Percentiles rank a stretch among this genome's conserved stretches.
phyloP scores from a whole-genome alignment of 495 filamentous ascomycete species.

The Penicillium alfredii region DNA sequence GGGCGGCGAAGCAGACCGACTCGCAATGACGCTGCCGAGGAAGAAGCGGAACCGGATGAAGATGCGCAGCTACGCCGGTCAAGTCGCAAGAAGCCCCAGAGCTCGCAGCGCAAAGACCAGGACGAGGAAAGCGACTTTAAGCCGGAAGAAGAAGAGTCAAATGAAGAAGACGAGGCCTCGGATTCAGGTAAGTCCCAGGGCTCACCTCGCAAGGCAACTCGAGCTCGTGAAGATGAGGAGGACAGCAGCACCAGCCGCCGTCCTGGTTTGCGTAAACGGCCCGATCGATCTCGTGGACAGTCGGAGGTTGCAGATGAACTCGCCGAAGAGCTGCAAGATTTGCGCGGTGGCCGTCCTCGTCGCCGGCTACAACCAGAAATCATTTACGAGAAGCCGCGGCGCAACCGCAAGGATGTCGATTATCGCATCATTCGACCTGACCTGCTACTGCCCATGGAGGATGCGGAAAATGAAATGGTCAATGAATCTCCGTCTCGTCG shows the following conservation, averaged over 20 bases:
- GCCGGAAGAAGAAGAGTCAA: conserved; percentile 56
- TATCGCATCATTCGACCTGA: conserved; percentile 76
- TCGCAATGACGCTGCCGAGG: conserved; percentile 32
- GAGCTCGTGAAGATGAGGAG: conserved; percentile 40
- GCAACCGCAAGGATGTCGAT: conserved; percentile 56
- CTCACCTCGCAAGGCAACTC: conserved; percentile 40
- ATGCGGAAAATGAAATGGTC: conserved; percentile 53
- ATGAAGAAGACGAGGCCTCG: conserved; percentile 63
- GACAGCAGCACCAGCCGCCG: conserved; percentile 46
- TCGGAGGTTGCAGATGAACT: conserved; percentile 67
- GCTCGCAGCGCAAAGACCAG: conserved; percentile 47
- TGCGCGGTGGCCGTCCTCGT: conserved; percentile 50
- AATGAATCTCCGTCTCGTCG: conserved; percentile 63
- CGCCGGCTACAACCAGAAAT: conserved; percentile 50
- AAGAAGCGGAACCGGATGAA: conserved; percentile 27
- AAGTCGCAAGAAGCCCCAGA: conserved; percentile 44
- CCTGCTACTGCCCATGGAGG: conserved; percentile 56
- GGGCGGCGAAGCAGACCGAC: conserved; percentile 44
- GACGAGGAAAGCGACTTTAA: conserved; percentile 88
- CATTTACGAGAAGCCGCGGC: conserved; percentile 52
- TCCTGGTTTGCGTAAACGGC: conserved; percentile 44
- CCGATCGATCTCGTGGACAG: conserved; percentile 46
- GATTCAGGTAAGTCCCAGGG: conserved; percentile 42
- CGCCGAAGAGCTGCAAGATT: conserved; percentile 67
- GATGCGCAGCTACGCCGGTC: conserved; percentile 43